phyloP scores from a whole-genome alignment of 805 yeast genomes.

The Wickerhamiella dianesei region DNA sequence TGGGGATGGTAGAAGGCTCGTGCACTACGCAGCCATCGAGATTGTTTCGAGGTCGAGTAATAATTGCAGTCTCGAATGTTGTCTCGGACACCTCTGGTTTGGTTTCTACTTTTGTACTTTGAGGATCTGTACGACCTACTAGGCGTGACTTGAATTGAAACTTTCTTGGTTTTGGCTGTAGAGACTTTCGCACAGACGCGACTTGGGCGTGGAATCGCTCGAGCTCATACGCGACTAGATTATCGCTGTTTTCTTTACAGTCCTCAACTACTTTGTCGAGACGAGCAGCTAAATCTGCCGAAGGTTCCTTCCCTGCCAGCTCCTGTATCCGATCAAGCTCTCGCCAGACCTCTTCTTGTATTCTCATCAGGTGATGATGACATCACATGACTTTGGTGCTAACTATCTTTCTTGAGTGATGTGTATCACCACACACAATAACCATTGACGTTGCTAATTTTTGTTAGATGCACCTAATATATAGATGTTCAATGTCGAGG shows the following conservation, averaged over 20 bases:
- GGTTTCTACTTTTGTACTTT: background rate
- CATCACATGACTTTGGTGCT: background rate
- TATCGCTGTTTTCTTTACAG: background rate
- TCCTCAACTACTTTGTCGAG: background rate
- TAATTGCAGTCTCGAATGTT: background rate
- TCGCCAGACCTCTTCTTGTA: background rate
- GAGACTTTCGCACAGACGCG: background rate
- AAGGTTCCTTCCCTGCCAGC: background rate
- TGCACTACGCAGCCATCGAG: background rate
- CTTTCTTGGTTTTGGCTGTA: slow-evolving; percentile 1
- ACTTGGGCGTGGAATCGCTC: background rate
- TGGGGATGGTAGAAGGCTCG: slow-evolving; percentile 2
- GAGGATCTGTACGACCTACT: background rate
- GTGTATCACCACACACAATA: too few species aligned
- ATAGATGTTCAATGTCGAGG: too few species aligned
- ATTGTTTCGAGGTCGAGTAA: background rate
- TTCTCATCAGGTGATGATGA: background rate
- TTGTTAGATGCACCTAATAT: too few species aligned
- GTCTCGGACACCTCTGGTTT: background rate
- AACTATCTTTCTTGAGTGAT: too few species aligned
- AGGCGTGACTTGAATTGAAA: slow-evolving; percentile 8
- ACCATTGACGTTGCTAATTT: too few species aligned
- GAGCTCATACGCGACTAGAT: background rate
- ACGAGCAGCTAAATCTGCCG: background rate
- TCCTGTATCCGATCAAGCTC: background rate